phyloP scores from a whole-genome alignment of 257 asterid species.

The Solanum microdontum region DNA sequence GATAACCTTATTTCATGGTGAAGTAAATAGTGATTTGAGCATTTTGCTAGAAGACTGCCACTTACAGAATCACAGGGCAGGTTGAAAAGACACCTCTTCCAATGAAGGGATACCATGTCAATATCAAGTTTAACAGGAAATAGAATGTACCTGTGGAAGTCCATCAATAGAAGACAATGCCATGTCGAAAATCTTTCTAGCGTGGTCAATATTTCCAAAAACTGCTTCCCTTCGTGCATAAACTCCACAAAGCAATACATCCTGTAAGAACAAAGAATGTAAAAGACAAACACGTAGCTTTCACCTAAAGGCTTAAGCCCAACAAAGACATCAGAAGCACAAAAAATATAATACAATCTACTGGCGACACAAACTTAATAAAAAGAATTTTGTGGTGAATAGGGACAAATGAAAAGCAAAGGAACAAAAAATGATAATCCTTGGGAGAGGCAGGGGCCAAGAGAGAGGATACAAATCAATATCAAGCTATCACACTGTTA shows the following conservation, averaged over 20 bases:
- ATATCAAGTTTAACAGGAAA: neutral
- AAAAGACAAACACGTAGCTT: neutral
- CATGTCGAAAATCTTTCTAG: constrained; percentile 94
- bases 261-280: constrained; percentile 36
- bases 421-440: neutral
- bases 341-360: neutral
- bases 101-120: neutral
- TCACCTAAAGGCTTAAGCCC: neutral
- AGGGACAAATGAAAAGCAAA: neutral
- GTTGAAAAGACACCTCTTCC: neutral
- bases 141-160: constrained; percentile 55
- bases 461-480: neutral
- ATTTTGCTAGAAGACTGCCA: neutral
- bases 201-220: constrained; percentile 70
- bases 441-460: neutral
- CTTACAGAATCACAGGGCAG: neutral
- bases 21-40: neutral
- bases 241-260: constrained; percentile 88
- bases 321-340: neutral
- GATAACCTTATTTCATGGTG: neutral
- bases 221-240: constrained; percentile 88
- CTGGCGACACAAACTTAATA: neutral
- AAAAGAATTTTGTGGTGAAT: neutral
- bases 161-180: constrained; percentile 79
- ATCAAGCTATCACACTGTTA: neutral